Base-by-base conservation (phyloP, 2,329 filamentous ascomycete genomes). In the Beauveria caledonica region DNA sequence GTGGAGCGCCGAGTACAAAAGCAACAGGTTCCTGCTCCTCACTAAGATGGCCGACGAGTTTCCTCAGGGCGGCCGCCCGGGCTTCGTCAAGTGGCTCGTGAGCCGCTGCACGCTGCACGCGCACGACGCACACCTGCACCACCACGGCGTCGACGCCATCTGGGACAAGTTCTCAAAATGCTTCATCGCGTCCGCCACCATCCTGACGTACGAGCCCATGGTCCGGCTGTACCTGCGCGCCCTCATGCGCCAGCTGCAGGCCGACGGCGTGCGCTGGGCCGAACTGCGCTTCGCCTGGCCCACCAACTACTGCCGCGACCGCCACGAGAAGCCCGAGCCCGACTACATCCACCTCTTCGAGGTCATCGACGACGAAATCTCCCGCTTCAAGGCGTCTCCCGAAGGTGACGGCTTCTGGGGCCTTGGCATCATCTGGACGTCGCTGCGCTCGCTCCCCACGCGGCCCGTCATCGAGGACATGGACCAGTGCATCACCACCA, bases 131-230 rank as follows among this genome's bases (percentile, higher is more conserved):
- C 78, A 92, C 50, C 82, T 87, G 64, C 90, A 96, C 69, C 88
- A 94, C 68, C 87, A 92, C 67, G 91, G 92, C 3, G 80, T 92
- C 17, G 87, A 94, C 70, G 87, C 87, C 57, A 87, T 96, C 59
- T 97, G 92, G 92, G 76, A 79, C 25, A 92, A 94, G 69, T 96
- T 97, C 73, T 77, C 76, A 54, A 84, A 82, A 49, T 88, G 87
- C 63, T 96, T 97, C 73, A 74, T 80, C 3, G 83, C 93, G 4
- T 80, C 93, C 49, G 83, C 84, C 45, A 87, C 85, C 17, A 82
- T 96, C 56, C 80, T 96, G 53, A 89, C 88, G 73, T 96, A 97
- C 73, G 93, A 97, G 73, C 92, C 92, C 15, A 90, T 97, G 64
- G 93, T 90, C 74, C 85, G 91, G 25, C 78, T 79, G 19, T 95